Percentiles rank a stretch among this genome's conserved stretches.
Conservation (phyloP, 768 basidiomycete genomes). For the Pisolithus tinctorius region DNA sequence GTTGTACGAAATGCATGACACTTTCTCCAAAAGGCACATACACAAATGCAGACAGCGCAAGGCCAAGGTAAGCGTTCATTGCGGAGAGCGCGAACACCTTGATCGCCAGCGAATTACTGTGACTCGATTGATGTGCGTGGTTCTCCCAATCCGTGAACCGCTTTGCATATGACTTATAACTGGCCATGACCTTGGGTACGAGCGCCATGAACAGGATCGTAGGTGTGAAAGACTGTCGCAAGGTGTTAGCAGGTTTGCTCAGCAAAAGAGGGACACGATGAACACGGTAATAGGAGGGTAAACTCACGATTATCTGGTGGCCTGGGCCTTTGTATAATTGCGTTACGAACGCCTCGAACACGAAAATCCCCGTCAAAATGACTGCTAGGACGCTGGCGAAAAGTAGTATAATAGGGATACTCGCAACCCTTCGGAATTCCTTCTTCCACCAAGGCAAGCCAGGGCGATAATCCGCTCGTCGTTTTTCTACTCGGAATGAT, state of each 20-base stretch:
- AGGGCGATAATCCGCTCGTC: conserved; percentile 50
- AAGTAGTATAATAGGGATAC: conserved; percentile 63
- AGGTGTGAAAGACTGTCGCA: conserved; percentile 62
- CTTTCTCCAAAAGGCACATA: conserved; percentile 91
- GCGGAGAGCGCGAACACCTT: conserved; percentile 89
- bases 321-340: conserved; percentile 87
- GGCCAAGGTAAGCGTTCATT: conserved; percentile 84
- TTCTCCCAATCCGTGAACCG: conserved; percentile 87
- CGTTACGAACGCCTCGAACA: conserved; percentile 87
- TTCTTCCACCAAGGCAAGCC: conserved; percentile 68
- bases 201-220: conserved; percentile 77
- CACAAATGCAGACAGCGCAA: conserved; percentile 91
- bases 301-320: conserved; percentile 65
- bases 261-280: not conserved
- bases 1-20: conserved; percentile 56
- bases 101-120: conserved; percentile 74
- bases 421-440: conserved; percentile 60
- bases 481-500: conserved; percentile 69
- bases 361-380: conserved; percentile 75
- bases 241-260: not conserved
- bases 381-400: conserved; percentile 66
- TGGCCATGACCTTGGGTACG: conserved; percentile 70
- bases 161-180: conserved; percentile 64
- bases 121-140: conserved; percentile 71
- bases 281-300: not conserved